Conservation (phyloP, 148 eudicot genomes). For the Chenopodium album region DNA sequence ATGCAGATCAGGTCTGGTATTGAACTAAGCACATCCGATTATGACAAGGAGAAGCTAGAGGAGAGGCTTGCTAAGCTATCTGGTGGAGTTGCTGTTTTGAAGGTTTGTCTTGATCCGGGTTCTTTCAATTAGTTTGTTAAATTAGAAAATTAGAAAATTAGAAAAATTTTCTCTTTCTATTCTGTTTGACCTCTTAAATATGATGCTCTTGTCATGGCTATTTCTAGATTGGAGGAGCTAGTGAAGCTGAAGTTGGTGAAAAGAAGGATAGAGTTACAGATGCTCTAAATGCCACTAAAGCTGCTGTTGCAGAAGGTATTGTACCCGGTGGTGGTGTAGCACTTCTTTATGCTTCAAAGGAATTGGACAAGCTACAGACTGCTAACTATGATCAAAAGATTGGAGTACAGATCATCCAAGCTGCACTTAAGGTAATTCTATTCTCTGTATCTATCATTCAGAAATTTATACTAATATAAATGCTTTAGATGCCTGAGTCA, state of each 20-base stretch:
- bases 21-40: slow-evolving; percentile 72
- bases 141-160: no score
- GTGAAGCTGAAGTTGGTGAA: slow-evolving; percentile 94
- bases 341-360: slow-evolving; percentile 65
- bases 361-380: slow-evolving; percentile 41
- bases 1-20: slow-evolving; percentile 66
- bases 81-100: slow-evolving; percentile 93
- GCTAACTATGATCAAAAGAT: slow-evolving; percentile 67
- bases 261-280: slow-evolving; percentile 98
- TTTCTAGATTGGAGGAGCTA: slow-evolving; percentile 89
- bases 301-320: slow-evolving; percentile 97
- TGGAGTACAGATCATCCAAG: slow-evolving; percentile 68
- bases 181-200: background rate
- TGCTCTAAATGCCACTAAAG: slow-evolving; percentile 95
- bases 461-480: background rate
- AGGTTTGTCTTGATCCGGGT: slow-evolving; percentile 41
- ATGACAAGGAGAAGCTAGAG: slow-evolving; percentile 85
- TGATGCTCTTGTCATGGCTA: background rate
- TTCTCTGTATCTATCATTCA: background rate
- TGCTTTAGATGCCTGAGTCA: background rate
- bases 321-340: slow-evolving; percentile 83
- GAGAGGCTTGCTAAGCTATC: slow-evolving; percentile 93
- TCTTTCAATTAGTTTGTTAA: background rate
- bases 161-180: background rate
- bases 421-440: slow-evolving; percentile 52